Conservation (phyloP, 352 stramenopile species). For the Pythium folliculosum region DNA sequence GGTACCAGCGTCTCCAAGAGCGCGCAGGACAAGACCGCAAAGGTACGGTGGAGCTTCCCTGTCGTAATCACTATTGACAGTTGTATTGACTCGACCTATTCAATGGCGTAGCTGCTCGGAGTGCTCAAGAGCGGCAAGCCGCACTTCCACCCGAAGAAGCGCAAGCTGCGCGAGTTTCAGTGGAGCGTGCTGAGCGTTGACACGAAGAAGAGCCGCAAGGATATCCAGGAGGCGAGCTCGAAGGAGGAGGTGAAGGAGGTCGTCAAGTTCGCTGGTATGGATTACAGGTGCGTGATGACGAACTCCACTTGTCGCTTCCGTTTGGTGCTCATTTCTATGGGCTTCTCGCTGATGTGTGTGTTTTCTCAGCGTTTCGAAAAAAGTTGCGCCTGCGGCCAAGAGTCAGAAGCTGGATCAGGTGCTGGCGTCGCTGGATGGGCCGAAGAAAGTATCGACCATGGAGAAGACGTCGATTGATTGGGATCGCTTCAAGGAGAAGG, state of each 20-base stretch:
- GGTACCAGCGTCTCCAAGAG: constrained; percentile 56
- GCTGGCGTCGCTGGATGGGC: constrained; percentile 82
- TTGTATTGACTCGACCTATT: background rate
- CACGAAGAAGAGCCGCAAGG: constrained; percentile 48
- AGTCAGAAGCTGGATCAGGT: constrained; percentile 79
- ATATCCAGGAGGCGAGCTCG: constrained; percentile 34
- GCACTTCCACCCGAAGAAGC: constrained; percentile 54
- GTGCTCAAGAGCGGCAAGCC: constrained; percentile 53
- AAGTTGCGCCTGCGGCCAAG: constrained; percentile 21
- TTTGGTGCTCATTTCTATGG: background rate
- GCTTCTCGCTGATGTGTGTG: background rate
- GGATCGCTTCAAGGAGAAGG: constrained; percentile 94
- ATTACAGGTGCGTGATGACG: constrained; percentile 58
- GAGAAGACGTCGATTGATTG: constrained; percentile 95
- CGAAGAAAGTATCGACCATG: constrained; percentile 93
- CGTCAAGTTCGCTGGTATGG: constrained; percentile 84
- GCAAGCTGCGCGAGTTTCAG: constrained; percentile 71
- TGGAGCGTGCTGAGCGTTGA: constrained; percentile 75
- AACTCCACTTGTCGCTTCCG: background rate
- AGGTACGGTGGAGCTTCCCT: constrained; percentile 27
- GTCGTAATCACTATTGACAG: no score
- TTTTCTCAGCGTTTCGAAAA: constrained; percentile 30
- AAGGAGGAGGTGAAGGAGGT: constrained; percentile 45
- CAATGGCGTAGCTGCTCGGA: constrained; percentile 42
- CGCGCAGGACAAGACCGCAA: constrained; percentile 48